Evolutionary conservation across 208 protist genomes (phyloP), one percentile per base, ranked within the genome.

Genomic region (Crithidia acanthocephali): DNA sequence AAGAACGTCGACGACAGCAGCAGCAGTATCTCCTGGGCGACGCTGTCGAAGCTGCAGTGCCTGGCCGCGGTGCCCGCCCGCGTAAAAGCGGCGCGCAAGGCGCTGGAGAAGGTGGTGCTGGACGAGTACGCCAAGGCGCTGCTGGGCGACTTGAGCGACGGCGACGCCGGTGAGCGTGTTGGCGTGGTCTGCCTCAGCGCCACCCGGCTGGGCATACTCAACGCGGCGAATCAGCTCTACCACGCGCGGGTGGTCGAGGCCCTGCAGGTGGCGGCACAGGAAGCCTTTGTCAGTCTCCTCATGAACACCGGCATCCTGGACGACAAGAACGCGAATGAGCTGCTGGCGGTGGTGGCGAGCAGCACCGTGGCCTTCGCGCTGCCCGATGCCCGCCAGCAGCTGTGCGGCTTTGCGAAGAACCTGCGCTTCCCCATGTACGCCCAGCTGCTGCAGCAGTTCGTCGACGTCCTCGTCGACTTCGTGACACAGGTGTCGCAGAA

Each of bases 271-370:
- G 65, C 50, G 16, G 76, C 75, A 30, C 75, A 82, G 50, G 88
- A 92, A 59, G 59, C 55, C 1, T 79, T 93, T 37, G 77, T 88
- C 2, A 59, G 73, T 11, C 80, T 88, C 33, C 76, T 93, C 18
- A 81, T 93, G 61, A 77, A 66, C 52, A 57, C 65, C 42, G 79
- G 75, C 23, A 51, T 59, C 15, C 66, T 93, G 13, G 79, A 85
- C 73, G 81, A 95, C 68, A 63, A 68, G 8, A 80, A 66, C 64
- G 91, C 86, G 28, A 80, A 95, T 64, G 76, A 68, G 60, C 50
- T 95, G 60, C 79, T 93, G 52, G 74, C 77, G 11, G 65, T 82
- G 30, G 65, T 83, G 37, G 63, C 74, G n/a, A 74, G 64, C 72
- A 64, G 68, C 51, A 35, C 42, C 8, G 50, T 44, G 9, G 66